These are phyloP conservation scores for Aspergillus fischeri DNA, from an alignment of 2,329 filamentous ascomycete species.

Conservation along the genomic window DNA sequence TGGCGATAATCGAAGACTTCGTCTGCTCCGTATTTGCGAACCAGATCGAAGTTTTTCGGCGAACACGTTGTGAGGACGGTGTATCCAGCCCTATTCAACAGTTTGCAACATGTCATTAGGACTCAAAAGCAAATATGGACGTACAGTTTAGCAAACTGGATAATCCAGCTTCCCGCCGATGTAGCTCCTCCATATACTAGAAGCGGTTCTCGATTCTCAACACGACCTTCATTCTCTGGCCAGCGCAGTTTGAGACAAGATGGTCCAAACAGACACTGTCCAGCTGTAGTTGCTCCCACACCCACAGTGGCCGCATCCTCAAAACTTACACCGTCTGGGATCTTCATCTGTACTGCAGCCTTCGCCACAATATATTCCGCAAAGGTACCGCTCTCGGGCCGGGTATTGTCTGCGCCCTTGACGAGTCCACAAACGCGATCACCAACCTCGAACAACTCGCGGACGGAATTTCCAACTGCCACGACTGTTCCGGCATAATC, in stretches of 20 bases:
- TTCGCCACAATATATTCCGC: slow-evolving; percentile 32
- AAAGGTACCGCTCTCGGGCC: slow-evolving; percentile 30
- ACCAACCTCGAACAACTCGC: slow-evolving; percentile 19
- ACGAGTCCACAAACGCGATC: slow-evolving; percentile 34
- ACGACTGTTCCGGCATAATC: slow-evolving; percentile 4
- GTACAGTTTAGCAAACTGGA: slow-evolving; percentile 5
- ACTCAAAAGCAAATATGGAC: not conserved
- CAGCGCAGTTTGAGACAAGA: not conserved
- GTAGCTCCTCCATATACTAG: slow-evolving; percentile 8
- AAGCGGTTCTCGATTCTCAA: not conserved
- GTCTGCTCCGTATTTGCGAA: slow-evolving; percentile 6
- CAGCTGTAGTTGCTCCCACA: slow-evolving; percentile 23
- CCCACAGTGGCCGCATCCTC: slow-evolving; percentile 29
- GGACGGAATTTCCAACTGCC: not conserved
- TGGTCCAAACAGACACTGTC: not conserved
- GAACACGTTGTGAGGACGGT: not conserved
- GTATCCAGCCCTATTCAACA: not conserved
- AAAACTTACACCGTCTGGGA: slow-evolving; percentile 29
- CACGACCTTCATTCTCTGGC: not conserved
- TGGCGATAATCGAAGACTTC: slow-evolving; percentile 11
- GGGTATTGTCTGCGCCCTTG: slow-evolving; percentile 26
- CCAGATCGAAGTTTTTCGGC: slow-evolving; percentile 3
- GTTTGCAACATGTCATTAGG: not conserved
- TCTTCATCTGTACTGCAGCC: slow-evolving; percentile 26
- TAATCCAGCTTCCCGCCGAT: not conserved